A percentile compares a stretch with the other conserved stretches of the same genome.
These are phyloP conservation scores for Coprinopsis marcescibilis DNA, from an alignment of 768 basidiomycete species.

Conservation along the genomic window DNA sequence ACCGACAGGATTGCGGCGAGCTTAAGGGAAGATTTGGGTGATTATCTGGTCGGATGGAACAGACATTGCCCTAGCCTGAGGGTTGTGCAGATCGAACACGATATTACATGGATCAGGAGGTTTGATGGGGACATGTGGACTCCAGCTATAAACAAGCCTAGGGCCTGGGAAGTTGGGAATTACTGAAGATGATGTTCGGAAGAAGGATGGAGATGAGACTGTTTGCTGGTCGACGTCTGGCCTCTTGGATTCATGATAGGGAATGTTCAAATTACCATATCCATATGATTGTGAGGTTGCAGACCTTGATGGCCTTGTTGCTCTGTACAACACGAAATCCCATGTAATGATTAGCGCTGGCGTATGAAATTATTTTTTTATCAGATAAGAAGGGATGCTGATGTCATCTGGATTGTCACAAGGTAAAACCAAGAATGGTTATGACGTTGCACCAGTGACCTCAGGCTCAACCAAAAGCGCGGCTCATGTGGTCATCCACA, in stretches of 20 bases:
- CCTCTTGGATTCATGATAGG: no score
- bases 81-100: slow-evolving; percentile 21
- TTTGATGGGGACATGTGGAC: slow-evolving; percentile 25
- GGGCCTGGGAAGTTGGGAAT: no score
- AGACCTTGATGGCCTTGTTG: not conserved
- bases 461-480: no score
- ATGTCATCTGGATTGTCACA: no score
- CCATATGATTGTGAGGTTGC: no score
- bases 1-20: slow-evolving; percentile 3
- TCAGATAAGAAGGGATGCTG: not conserved
- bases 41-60: slow-evolving; percentile 29
- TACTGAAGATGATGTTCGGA: no score
- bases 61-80: slow-evolving; percentile 24
- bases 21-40: slow-evolving; percentile 18
- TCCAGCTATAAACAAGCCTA: no score
- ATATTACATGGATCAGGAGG: slow-evolving; percentile 19
- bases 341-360: not conserved
- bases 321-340: not conserved
- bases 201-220: not conserved
- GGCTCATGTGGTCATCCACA: no score
- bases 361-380: not conserved
- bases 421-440: no score
- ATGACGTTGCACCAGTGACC: no score
- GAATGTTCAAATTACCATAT: no score
- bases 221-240: no score